Percentiles rank a stretch among this genome's conserved stretches.
phyloP scores from a whole-genome alignment of 192 early-diverging fungal genomes.

The Podila horticola region DNA sequence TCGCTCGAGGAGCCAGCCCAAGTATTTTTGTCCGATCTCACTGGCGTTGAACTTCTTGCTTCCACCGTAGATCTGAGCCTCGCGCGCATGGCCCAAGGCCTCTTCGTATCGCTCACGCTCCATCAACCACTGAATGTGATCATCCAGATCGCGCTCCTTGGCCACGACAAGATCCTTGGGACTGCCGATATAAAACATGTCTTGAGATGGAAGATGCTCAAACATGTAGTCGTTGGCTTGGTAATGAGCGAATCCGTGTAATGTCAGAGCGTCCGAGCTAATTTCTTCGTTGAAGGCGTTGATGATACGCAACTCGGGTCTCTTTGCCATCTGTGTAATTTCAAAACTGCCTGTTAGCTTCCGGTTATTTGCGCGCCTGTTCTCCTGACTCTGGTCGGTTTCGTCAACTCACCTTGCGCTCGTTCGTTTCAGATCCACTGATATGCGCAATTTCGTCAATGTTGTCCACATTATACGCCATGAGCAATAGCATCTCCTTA shows the following conservation, averaged over 20 bases:
- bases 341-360: background rate
- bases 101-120: constrained; percentile 83
- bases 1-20: constrained; percentile 77
- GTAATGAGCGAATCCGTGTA: constrained; percentile 87
- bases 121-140: constrained; percentile 95
- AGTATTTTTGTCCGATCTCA: constrained; percentile 85
- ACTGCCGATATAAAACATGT: constrained; percentile 91
- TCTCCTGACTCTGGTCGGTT: background rate
- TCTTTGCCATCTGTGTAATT: constrained; percentile 59
- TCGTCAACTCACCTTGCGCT: constrained; percentile 29
- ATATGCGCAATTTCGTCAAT: constrained; percentile 65
- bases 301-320: constrained; percentile 94
- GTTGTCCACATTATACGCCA: constrained; percentile 73
- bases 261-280: constrained; percentile 87
- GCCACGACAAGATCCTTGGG: constrained; percentile 96
- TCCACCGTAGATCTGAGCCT: constrained; percentile 67
- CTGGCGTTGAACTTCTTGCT: constrained; percentile 69
- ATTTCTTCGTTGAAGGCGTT: constrained; percentile 83
- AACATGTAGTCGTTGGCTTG: constrained; percentile 96
- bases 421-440: constrained; percentile 29
- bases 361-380: background rate
- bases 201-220: constrained; percentile 72
- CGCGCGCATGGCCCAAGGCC: constrained; percentile 75
- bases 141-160: constrained; percentile 85
- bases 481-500: constrained; percentile 71